phyloP scores from a whole-genome alignment of 2,329 filamentous ascomycete species.

The Penicillium capsulatum region DNA sequence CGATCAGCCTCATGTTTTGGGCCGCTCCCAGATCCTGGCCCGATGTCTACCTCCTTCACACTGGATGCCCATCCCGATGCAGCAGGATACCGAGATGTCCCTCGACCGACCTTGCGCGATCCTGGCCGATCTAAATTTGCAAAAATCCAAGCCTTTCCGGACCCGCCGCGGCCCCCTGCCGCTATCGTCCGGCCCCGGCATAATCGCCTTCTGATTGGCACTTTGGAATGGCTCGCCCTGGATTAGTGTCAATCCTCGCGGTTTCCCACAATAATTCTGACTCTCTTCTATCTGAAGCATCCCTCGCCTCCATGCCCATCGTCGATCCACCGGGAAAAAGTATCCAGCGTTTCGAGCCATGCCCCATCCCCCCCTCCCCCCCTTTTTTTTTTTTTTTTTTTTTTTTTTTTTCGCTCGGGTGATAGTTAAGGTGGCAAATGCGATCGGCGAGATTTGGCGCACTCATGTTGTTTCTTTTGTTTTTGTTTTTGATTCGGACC shows the following conservation, averaged over 20 bases:
- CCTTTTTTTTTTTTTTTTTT: too few relatives aligned
- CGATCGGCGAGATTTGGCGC: too few relatives aligned
- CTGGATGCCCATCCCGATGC: not conserved
- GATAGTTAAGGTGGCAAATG: too few relatives aligned
- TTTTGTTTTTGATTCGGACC: too few relatives aligned
- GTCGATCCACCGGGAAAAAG: too few relatives aligned
- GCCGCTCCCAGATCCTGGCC: too few relatives aligned
- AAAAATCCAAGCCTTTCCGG: slow-evolving; percentile 25
- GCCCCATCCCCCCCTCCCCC: too few relatives aligned
- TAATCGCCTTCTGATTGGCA: slow-evolving; percentile 21
- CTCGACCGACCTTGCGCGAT: slow-evolving; percentile 9
- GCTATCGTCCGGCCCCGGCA: slow-evolving; percentile 21
- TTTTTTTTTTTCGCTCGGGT: too few relatives aligned
- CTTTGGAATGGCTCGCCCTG: slow-evolving; percentile 18
- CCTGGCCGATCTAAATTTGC: slow-evolving; percentile 26
- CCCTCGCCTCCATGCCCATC: too few relatives aligned
- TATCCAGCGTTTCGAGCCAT: too few relatives aligned
- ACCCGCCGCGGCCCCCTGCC: slow-evolving; percentile 21
- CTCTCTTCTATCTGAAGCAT: slow-evolving; percentile 1
- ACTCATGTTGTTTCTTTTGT: too few relatives aligned
- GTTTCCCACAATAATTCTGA: slow-evolving; percentile 4
- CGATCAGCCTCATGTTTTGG: too few relatives aligned
- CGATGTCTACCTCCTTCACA: not conserved
- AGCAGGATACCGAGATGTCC: not conserved
- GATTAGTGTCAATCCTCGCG: slow-evolving; percentile 12